These are phyloP conservation scores for Arabis alpina DNA, from an alignment of 345 rosid species.

Conservation along the genomic window DNA sequence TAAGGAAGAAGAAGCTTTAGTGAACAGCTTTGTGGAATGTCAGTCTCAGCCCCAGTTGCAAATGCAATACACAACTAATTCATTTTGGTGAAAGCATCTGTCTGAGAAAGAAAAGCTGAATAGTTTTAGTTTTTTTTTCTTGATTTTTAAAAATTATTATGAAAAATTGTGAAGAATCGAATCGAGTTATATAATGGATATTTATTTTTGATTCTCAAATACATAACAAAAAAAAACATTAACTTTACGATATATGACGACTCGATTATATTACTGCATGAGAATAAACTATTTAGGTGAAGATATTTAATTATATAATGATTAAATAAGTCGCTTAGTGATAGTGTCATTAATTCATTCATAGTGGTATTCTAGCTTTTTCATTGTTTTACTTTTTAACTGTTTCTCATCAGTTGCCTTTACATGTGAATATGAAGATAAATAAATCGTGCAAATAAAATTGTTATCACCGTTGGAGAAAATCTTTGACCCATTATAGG, in stretches of 20 bases:
- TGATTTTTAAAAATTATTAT: not conserved
- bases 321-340: slow-evolving; percentile 21
- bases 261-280: slow-evolving; percentile 19
- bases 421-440: slow-evolving; percentile 21
- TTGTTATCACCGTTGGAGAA: slow-evolving; percentile 24
- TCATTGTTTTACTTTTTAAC: not conserved
- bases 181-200: slow-evolving; percentile 14
- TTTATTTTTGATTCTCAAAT: slow-evolving; percentile 20
- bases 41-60: slow-evolving; percentile 38
- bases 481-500: slow-evolving; percentile 25
- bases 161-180: slow-evolving; percentile 28
- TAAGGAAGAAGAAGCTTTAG: slow-evolving; percentile 37
- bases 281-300: slow-evolving; percentile 13
- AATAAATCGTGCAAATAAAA: slow-evolving; percentile 7
- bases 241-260: slow-evolving; percentile 10
- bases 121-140: not conserved
- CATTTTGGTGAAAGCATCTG: slow-evolving; percentile 39
- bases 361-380: slow-evolving; percentile 27
- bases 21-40: slow-evolving; percentile 32
- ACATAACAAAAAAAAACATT: not conserved
- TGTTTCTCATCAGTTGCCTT: slow-evolving; percentile 13
- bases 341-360: slow-evolving; percentile 28
- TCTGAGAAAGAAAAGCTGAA: slow-evolving; percentile 25
- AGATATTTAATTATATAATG: not conserved
- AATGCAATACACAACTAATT: slow-evolving; percentile 30